Conservation (phyloP, 768 basidiomycete species). For the Lactarius evosmus region DNA sequence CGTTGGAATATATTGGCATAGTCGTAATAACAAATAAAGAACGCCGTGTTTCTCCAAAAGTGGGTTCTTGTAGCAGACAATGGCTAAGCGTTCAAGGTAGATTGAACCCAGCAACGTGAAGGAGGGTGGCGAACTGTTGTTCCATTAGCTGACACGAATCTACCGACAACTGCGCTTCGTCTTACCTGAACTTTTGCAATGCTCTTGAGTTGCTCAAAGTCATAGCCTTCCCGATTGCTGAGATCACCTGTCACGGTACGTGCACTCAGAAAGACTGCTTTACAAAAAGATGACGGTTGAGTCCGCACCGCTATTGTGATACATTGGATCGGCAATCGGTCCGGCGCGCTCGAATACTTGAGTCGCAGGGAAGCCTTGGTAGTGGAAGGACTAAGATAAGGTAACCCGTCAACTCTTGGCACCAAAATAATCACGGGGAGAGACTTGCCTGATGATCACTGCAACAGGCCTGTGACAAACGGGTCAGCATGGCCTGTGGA, state of each 20-base stretch:
- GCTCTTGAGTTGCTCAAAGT: slow-evolving; percentile 73
- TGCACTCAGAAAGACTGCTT: slow-evolving; percentile 3
- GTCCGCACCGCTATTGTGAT: slow-evolving; percentile 71
- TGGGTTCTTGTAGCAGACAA: neutral
- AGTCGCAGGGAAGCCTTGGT: slow-evolving; percentile 81
- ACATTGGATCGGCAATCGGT: slow-evolving; percentile 84
- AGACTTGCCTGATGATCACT: slow-evolving; percentile 77
- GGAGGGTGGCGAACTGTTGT: slow-evolving; percentile 36
- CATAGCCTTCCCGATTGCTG: slow-evolving; percentile 75
- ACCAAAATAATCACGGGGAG: neutral
- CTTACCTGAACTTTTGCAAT: slow-evolving; percentile 87
- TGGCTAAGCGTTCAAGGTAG: slow-evolving; percentile 14
- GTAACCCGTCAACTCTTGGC: neutral
- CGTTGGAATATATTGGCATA: neutral
- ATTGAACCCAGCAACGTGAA: slow-evolving; percentile 39
- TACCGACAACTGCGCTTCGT: neutral
- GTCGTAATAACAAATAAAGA: neutral
- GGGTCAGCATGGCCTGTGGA: neutral
- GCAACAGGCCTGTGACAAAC: slow-evolving; percentile 63
- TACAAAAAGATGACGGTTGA: neutral
- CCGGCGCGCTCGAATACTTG: slow-evolving; percentile 88
- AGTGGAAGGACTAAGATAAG: slow-evolving; percentile 61
- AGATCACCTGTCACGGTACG: slow-evolving; percentile 56
- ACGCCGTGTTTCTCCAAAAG: neutral
- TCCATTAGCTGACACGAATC: neutral